These are phyloP conservation scores for Aspergillus quadricinctus DNA, from an alignment of 2,329 filamentous ascomycete genomes.

Conservation along the genomic window DNA sequence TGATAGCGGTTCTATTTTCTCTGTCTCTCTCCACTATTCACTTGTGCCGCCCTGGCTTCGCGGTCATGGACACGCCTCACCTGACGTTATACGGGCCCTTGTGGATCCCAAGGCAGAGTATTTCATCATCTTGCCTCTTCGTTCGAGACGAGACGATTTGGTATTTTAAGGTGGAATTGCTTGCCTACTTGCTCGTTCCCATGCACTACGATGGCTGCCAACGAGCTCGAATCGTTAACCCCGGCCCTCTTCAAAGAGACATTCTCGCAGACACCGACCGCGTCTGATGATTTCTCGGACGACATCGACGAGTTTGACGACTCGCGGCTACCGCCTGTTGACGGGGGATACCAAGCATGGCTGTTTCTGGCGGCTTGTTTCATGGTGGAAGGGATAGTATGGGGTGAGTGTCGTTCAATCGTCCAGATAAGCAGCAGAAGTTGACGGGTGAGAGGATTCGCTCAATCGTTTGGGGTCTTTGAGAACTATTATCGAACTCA, in stretches of 20 bases:
- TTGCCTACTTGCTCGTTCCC: not conserved
- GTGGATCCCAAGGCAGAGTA: not conserved
- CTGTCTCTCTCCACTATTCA: not conserved
- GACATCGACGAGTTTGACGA: not conserved
- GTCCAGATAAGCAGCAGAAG: not conserved
- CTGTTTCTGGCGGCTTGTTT: conserved; percentile 49
- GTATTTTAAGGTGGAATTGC: not conserved
- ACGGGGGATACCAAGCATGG: conserved; percentile 40
- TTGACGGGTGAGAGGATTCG: conserved; percentile 10
- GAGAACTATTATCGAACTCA: conserved; percentile 29
- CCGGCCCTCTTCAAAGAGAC: not conserved
- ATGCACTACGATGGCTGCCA: not conserved
- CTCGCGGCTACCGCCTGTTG: conserved; percentile 26
- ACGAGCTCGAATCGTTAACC: not conserved
- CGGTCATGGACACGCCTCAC: not conserved
- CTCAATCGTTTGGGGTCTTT: conserved; percentile 27
- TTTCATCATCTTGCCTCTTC: not conserved
- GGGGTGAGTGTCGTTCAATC: conserved; percentile 38
- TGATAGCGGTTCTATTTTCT: not conserved
- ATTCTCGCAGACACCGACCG: not conserved
- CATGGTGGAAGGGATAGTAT: conserved; percentile 51
- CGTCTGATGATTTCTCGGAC: not conserved
- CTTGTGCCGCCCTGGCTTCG: not conserved
- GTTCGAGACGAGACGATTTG: not conserved
- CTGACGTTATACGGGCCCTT: not conserved